Evolutionary conservation across 345 rosid species (phyloP), one percentile per base, ranked within the genome.

Genomic region (Firmiana major): DNA sequence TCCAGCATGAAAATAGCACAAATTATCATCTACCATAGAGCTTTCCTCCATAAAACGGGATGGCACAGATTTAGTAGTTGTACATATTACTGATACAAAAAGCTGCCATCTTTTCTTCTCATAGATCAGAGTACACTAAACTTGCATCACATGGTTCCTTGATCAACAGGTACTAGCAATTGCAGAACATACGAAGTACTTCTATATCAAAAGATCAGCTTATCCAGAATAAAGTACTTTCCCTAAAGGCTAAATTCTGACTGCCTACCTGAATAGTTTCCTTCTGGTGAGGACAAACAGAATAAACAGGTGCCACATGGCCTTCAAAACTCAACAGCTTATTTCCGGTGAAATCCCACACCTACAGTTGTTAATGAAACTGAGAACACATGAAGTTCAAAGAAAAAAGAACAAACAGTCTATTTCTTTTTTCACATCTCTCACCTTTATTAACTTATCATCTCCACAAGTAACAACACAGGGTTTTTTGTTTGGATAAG

Each of bases 381-480:
- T 34, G 21, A 73, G 49, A 73, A 73, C 31, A 17, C 16, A 48
- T 6, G n/a, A 51, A 53, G 9, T 53, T 28, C 36, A 65, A 66
- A 36, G n/a, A 38, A 13, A 76, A 53, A 1, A 4, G 1, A 49
- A 58, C 0, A 54, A 54, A 5, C 8, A 10, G 49, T 57, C 53
- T 4, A 49, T 31, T 31, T 31, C 9, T 21, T 43, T 75, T 36
- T 48, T 36, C 42, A 9, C n/a, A 48, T 51, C 46, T 9, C 80
- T 82, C 74, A 90, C 98, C 94, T 93, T 94, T 82, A 94, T 89
- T 65, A 90, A 81, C 80, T 87, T 90, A 76, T 94, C 98, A 80
- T 93, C 97, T 82, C 97, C 97, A 81, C 98, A 94, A 58, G 95
- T 93, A 69, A 94, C 91, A 22, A 94, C 88, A 79, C 97, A 91